Evolutionary conservation across 129 eudicot genomes (phyloP).

Genomic region (Arctium minus): DNA sequence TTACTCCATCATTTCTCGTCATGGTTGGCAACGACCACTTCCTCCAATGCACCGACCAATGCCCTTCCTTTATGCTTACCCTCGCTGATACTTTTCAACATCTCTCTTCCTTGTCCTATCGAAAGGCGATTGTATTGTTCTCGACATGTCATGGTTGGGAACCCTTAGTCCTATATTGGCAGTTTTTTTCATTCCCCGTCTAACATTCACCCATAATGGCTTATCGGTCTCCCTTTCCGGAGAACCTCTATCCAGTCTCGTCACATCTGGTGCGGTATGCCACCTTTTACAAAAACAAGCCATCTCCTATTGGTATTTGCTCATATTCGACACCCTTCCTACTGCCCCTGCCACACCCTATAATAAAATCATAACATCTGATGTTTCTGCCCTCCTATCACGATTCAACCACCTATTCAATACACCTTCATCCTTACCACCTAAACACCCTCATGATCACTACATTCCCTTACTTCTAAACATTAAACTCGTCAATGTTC

Average conservation of each 20-base stretch:
- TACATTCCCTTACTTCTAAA: not conserved
- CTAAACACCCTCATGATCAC: not conserved
- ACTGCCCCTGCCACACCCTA: too few relatives aligned
- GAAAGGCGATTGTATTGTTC: not conserved
- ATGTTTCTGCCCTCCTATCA: too few relatives aligned
- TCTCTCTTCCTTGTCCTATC: not conserved
- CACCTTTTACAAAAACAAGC: too few relatives aligned
- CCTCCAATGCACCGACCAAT: not conserved
- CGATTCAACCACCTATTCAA: too few relatives aligned
- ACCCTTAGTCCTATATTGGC: not conserved
- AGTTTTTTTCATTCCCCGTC: not conserved
- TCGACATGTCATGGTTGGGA: not conserved
- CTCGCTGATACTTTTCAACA: too few relatives aligned
- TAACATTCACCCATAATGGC: not conserved
- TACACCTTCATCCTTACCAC: not conserved
- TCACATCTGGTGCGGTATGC: too few relatives aligned
- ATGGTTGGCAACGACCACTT: not conserved
- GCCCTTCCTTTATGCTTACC: too few relatives aligned
- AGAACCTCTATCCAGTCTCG: too few relatives aligned
- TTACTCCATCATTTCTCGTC: not conserved
- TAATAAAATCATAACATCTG: too few relatives aligned
- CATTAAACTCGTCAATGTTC: not conserved
- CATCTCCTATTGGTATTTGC: too few relatives aligned
- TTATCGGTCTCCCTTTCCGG: too few relatives aligned
- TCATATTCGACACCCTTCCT: too few relatives aligned